Evolutionary conservation across 768 basidiomycete species (phyloP), one percentile per base, ranked within the genome.

Genomic region (Trametes gibbosa): DNA sequence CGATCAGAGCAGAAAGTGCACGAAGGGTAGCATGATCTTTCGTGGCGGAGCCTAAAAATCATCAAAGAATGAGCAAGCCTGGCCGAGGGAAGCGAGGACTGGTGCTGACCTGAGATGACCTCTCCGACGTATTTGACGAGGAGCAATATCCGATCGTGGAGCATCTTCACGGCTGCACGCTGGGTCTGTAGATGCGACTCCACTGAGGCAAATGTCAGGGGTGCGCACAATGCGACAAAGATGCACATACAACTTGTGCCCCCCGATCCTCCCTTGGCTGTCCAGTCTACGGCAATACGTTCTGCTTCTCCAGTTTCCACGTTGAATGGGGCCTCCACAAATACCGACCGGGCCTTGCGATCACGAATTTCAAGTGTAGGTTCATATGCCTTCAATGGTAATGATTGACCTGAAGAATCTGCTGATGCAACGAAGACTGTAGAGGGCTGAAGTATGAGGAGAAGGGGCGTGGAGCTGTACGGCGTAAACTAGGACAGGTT

Each of bases 261-360:
- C 62, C 86, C 89, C 27, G 84, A 90, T 48, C 92, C 91, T 9
- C 91, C 90, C 70, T 86, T 85, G 24, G 92, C 90, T 2, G 92
- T 92, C 82, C 93, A 96, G 71, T 98, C 96, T 0, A 99, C 97
- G 6, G 97, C 97, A 62, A 99, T 98, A 39, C 97, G 86, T 71
- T 99, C 97, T 16, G 97, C 97, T 75, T 99, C 97, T 34, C 96
- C 97, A 0, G 96, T 98, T 73, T 98, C 96, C 17, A 99, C 89
- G 50, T 84, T 87, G 74, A 87, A 98, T 3, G 88, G 77, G 1
- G 88, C 91, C 67, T 93, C 89, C 45, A 96, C 84, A 66, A 91
- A 96, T 12, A 89, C 86, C 1, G 86, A 84, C 53, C 87, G 85
- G 51, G 87, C 84, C 68, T 79, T 86, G 47, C 89, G 82, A 63